Evolutionary conservation across 2,329 filamentous ascomycete genomes (phyloP), one percentile per base, ranked within the genome.

Genomic region (Monosporascus sp.): DNA sequence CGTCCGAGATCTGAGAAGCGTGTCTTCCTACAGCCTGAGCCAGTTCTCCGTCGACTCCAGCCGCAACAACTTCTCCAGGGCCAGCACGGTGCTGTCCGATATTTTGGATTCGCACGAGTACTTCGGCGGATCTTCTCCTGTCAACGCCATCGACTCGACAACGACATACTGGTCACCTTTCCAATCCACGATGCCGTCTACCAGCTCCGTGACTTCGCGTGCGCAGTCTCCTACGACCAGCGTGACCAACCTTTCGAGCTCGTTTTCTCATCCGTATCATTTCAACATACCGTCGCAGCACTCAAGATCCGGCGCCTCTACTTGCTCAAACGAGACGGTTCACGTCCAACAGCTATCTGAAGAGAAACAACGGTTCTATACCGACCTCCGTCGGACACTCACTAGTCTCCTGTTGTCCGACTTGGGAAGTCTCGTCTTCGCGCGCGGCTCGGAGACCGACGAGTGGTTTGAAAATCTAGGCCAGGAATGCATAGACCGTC

Each of bases 101-200:
- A 78, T 86, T 6, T 76, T 86, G 25, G 86, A 91, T 62, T 82
- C 83, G 8, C 82, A 84, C 58, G 83, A 90, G 66, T 83, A 88
- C 70, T 82, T 95, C 70, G 79, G 89, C 54, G 70, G 81, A 62
- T 78, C 80, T 2, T 89, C 86, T 18, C 86, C 87, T 0, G 78
- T 87, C 0, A 75, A 88, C 44, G 85, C 87, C 0, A 85, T 87
- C 54, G 90, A 94, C 62, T 87, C 89, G 0, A 80, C 81, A 24
- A 84, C 84, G 17, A 94, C 90, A 0, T 95, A 93, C 66, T 97
- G 91, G 90, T 96, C 92, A 3, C 89, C 89, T 0, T 91, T 93
- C 60, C 86, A 89, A 54, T 84, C 84, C 0, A 77, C 82, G 0
- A 80, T 85, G 55, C 83, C 83, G 36, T 84, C 87, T 1, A 81